phyloP scores from a whole-genome alignment of 768 basidiomycete genomes.

The Lentinula edodes region DNA sequence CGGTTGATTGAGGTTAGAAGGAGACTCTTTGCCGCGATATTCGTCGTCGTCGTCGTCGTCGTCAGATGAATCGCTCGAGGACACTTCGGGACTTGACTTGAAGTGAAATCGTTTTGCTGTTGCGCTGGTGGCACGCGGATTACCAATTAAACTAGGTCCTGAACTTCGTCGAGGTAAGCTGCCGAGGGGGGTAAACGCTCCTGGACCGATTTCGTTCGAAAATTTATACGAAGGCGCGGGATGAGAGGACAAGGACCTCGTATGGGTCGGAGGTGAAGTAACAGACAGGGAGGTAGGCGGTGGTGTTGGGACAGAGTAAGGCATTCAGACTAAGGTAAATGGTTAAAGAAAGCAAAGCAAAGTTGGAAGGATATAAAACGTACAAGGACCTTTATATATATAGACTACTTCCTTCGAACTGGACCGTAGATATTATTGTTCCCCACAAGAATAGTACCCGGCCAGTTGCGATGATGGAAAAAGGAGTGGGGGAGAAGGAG shows the following conservation, averaged over 20 bases:
- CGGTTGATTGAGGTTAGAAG: not conserved
- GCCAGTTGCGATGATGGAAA: not conserved
- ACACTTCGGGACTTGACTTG: constrained; percentile 18
- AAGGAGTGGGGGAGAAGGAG: not conserved
- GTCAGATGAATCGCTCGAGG: constrained; percentile 15
- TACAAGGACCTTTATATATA: not conserved
- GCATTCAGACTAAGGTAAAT: not conserved
- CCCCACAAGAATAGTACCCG: not conserved
- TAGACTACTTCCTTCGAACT: not conserved
- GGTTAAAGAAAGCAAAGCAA: not conserved
- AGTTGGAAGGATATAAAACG: not conserved
- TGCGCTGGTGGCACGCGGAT: constrained; percentile 7
- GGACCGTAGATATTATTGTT: not conserved
- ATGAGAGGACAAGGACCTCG: not conserved
- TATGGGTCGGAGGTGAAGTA: not conserved
- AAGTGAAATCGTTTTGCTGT: constrained; percentile 27
- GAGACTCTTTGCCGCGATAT: constrained; percentile 18
- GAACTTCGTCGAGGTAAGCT: constrained; percentile 35
- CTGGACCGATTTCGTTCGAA: constrained; percentile 35
- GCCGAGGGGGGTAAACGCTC: constrained; percentile 45
- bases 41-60: constrained; percentile 10
- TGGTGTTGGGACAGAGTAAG: not conserved
- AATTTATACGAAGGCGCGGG: not conserved
- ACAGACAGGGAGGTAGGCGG: not conserved
- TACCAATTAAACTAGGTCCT: constrained; percentile 15